Conservation (phyloP, 495 filamentous ascomycete genomes). For the Penicillium diatomitis region DNA sequence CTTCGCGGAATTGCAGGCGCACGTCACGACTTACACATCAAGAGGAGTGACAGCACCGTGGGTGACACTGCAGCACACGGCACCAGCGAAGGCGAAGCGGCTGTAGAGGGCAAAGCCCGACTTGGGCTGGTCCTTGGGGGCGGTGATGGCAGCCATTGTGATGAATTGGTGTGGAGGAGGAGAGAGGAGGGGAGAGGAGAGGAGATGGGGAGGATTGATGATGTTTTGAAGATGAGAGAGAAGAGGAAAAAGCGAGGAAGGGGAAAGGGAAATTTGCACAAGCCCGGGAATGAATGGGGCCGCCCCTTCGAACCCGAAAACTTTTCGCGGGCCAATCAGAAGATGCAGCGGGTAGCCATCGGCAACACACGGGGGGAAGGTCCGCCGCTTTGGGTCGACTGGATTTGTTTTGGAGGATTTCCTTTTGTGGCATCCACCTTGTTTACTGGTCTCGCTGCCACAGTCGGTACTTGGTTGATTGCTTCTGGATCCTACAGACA, state of each 20-base stretch:
- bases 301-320: constrained; percentile 7
- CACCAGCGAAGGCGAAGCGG: constrained; percentile 82
- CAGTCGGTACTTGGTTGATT: too few relatives aligned
- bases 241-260: constrained; percentile 4
- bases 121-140: not conserved
- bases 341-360: constrained; percentile 4
- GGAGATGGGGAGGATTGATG: constrained; percentile 2
- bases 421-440: too few relatives aligned
- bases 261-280: not conserved
- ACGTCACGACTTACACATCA: constrained; percentile 71
- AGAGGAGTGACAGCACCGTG: constrained; percentile 88
- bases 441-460: too few relatives aligned
- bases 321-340: constrained; percentile 35
- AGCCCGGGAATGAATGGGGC: constrained; percentile 30
- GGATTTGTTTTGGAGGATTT: too few relatives aligned
- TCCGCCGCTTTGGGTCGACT: too few relatives aligned
- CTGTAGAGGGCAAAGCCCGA: constrained; percentile 47
- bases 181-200: constrained; percentile 13
- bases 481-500: too few relatives aligned
- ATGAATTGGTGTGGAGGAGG: constrained; percentile 1
- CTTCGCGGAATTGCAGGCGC: too few relatives aligned
- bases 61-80: constrained; percentile 89
- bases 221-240: constrained; percentile 10
- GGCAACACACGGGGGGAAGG: constrained; percentile 9
- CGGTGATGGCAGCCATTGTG: constrained; percentile 34